A percentile compares a stretch with the other conserved stretches of the same genome.
Conservation (phyloP, 139 green algal species). For the Picochlorum sp. region DNA sequence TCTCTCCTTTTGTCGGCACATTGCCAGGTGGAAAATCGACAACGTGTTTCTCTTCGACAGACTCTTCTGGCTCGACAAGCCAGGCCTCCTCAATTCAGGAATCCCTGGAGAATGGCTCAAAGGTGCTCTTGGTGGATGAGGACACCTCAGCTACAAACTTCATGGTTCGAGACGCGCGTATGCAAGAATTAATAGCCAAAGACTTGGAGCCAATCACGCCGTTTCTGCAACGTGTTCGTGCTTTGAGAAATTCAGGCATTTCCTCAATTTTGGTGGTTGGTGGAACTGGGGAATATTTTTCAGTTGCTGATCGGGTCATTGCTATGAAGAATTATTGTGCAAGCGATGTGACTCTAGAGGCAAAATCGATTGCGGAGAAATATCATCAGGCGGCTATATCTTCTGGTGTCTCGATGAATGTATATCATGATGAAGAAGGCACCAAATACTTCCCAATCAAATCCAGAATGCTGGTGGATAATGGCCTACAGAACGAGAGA, state of each 20-base stretch:
- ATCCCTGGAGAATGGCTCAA: conserved; percentile 38
- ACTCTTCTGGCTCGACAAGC: conserved; percentile 52
- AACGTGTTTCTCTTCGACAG: conserved; percentile 34
- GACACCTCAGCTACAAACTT: conserved; percentile 68
- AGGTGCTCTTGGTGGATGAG: conserved; percentile 55
- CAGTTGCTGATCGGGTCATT: conserved; percentile 44
- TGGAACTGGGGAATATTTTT: conserved; percentile 60
- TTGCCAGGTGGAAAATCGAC: conserved; percentile 46
- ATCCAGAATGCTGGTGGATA: neutral
- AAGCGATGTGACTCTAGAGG: conserved; percentile 39
- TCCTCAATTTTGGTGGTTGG: conserved; percentile 52
- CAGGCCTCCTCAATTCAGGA: conserved; percentile 61
- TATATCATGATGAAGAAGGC: neutral
- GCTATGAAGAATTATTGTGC: conserved; percentile 42
- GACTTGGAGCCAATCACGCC: conserved; percentile 64
- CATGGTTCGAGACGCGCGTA: conserved; percentile 59
- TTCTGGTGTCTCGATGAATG: neutral
- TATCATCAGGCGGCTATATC: conserved; percentile 4
- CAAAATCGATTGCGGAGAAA: conserved; percentile 22
- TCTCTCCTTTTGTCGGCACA: conserved; percentile 57
- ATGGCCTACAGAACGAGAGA: neutral
- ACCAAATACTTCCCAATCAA: neutral
- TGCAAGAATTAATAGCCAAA: conserved; percentile 46
- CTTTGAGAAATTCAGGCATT: conserved; percentile 18
- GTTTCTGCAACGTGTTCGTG: conserved; percentile 38